Base-by-base conservation (phyloP, 78 protist genomes). In the Dictyostelium brefeldianum region DNA sequence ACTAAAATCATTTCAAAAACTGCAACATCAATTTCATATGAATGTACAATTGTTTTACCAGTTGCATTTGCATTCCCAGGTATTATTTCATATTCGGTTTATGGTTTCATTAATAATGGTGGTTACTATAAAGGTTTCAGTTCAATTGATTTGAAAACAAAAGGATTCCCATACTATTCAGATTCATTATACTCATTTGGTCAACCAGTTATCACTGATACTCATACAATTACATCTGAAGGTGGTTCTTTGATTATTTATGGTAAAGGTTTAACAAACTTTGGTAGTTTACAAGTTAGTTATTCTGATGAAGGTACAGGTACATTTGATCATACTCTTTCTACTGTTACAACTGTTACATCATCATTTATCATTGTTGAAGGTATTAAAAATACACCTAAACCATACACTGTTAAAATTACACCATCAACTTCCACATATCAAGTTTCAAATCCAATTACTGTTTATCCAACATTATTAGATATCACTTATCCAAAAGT, bases 21-120 rank as follows among this genome's bases (percentile, higher is more conserved):
- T 3, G 43, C 43, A 54, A 3, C 5, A 15, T 12, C 48, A 15
- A 70, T 27, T 70, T 51, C 31, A 70, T 70, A 29, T 70, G 31
- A 36, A 7, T 70, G 78, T 36, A 27, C 54, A 41, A 36, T 41
- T 70, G 22, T 14, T 18, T 17, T 70, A 14, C 78, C 78, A 27
- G 20, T 18, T 36, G 78, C 50, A 70, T 70, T 70, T 70, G 78
- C 48, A 8, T 70, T 29, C 15, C 46, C 54, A 36, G 9, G n/a
- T 41, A 41, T n/a, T 17, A 41, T 70, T 27, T 41, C 31, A 27
- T 41, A 29, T 7, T 70, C 78, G 0, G 50, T 70, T 6, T 70
- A 70, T 31, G 78, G 78, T 7, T 41, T 70, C 18, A 41, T 41
- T 5, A 70, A 70, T 41, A 70, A 70, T 62, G 70, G 70, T n/a